phyloP scores from a whole-genome alignment of 1,284 basidiomycete genomes.

The Ustilago xerochloae region DNA sequence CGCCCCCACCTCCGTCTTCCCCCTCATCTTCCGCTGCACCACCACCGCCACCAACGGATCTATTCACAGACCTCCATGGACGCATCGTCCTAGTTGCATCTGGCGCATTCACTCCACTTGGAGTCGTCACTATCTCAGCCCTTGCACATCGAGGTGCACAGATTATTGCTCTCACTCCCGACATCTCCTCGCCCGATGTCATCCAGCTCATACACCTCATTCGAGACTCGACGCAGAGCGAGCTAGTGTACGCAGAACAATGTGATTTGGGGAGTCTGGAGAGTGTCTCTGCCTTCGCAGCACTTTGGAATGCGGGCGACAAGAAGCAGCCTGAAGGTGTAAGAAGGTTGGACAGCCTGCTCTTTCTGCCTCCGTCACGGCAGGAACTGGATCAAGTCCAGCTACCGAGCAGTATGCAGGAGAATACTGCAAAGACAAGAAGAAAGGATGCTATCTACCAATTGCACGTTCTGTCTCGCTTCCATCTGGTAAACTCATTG shows the following conservation, averaged over 20 bases:
- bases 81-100: conserved; percentile 50
- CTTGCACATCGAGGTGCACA: conserved; percentile 60
- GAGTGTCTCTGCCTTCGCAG: conserved; percentile 49
- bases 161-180: conserved; percentile 53
- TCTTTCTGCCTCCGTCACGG: conserved; percentile 29
- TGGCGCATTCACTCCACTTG: conserved; percentile 56
- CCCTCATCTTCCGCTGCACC: neutral
- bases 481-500: conserved; percentile 60
- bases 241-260: conserved; percentile 61
- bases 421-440: neutral
- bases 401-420: neutral
- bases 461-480: conserved; percentile 49
- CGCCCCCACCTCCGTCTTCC: neutral
- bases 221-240: conserved; percentile 55
- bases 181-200: conserved; percentile 25
- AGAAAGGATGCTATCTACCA: conserved; percentile 28
- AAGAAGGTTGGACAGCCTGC: conserved; percentile 18
- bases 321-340: conserved; percentile 33
- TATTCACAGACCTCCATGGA: conserved; percentile 41
- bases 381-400: conserved; percentile 6
- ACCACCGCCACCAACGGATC: conserved; percentile 1
- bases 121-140: conserved; percentile 51
- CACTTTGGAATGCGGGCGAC: conserved; percentile 55
- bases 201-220: conserved; percentile 56
- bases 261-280: conserved; percentile 52